Base-by-base conservation (phyloP, 106 monocot species). In the Alisma plantagoaquatica region DNA sequence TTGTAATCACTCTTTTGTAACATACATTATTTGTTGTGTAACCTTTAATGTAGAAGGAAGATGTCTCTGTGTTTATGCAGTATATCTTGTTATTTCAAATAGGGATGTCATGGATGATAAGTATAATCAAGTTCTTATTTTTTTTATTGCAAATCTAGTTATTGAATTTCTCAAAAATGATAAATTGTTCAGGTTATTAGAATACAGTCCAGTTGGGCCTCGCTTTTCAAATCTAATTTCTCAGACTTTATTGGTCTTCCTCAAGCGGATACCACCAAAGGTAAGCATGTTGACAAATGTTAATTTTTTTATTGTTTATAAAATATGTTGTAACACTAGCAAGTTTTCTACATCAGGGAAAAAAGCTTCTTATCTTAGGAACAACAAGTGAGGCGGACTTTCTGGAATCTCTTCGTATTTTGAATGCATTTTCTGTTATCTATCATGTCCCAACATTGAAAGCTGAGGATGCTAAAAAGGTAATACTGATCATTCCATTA, bases 211-310 rank as follows among this genome's bases (percentile, higher is more conserved):
- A 47, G 75, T 91, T 63, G 91, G 91, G 20, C 84, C 84, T 33
- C 84, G 91, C 15, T 91, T 84, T 57, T 91, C 91, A 51, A 84
- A 84, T 76, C 18, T 78, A 65, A 81, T 91, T 61, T 77, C 63
- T 27, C 84, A 81, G 50, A 91, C 91, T 20, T 59, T 91, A 52
- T 30, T 77, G 65, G 80, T 84, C 49, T 74, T 84, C 33, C 73
- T 91, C 55, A 91, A 84, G 58, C 71, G 76, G 35, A 65, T 81
- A 59, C 91, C 91, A 61, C 91, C 91, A 42, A 70, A 91, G 77
- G 91, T 91, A 59, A 12, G 44, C 29, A 43, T 28, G n/a, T n/a
- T n/a, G n/a, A n/a, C n/a, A n/a, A 3, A 29, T 27, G 41, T 7
- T 3, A 23, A 41, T 59, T 16, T 8, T 43, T 19, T 30, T 9